Evolutionary conservation across 1,284 basidiomycete species (phyloP).

Genomic region (Ustilago lituana): DNA sequence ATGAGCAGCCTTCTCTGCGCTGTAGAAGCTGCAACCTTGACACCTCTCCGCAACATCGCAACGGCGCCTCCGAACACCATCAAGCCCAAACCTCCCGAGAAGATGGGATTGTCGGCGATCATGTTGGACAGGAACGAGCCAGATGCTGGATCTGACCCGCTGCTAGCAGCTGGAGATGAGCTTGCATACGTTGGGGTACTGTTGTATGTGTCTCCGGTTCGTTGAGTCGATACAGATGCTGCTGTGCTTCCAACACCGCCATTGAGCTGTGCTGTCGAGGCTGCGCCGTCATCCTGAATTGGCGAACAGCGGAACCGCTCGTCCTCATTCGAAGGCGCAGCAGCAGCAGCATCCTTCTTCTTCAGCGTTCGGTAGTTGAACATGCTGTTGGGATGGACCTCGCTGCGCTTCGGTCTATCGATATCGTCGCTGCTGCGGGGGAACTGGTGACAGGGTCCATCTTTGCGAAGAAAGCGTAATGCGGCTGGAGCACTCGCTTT

Average conservation of each 20-base stretch:
- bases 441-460: too few relatives aligned
- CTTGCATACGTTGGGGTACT: neutral
- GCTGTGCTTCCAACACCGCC: neutral
- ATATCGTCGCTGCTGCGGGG: neutral
- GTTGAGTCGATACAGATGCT: neutral
- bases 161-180: neutral
- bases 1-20: slow-evolving; percentile 91
- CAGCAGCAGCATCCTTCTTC: slow-evolving; percentile 16
- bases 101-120: slow-evolving; percentile 60
- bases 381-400: slow-evolving; percentile 1
- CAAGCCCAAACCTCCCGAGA: slow-evolving; percentile 63
- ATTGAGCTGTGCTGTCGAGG: neutral
- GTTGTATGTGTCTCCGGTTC: neutral
- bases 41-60: slow-evolving; percentile 68
- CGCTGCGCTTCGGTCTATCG: neutral
- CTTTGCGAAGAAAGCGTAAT: too few relatives aligned
- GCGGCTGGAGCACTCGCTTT: too few relatives aligned
- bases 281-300: neutral
- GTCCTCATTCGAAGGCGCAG: slow-evolving; percentile 1
- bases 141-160: neutral
- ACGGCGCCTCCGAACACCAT: slow-evolving; percentile 64
- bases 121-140: slow-evolving; percentile 34
- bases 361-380: slow-evolving; percentile 32
- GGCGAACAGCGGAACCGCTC: slow-evolving; percentile 1
- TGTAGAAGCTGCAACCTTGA: slow-evolving; percentile 77